A percentile compares a stretch with the other conserved stretches of the same genome.
phyloP scores from a whole-genome alignment of 257 asterid species.

The Vinca minor region DNA sequence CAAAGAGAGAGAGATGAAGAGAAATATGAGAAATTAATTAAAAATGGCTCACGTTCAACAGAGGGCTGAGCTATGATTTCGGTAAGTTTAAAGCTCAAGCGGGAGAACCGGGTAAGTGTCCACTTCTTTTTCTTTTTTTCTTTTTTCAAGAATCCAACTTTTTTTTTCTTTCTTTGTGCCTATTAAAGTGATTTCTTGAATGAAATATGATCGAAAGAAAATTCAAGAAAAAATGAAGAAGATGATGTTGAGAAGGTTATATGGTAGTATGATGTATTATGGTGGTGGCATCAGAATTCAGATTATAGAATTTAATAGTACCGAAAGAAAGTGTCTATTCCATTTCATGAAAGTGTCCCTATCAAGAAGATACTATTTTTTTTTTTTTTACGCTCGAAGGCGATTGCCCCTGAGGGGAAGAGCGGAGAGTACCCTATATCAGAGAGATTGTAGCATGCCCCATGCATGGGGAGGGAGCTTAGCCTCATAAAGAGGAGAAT shows the following conservation, averaged over 20 bases:
- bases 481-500: too few species aligned
- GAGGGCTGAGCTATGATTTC: constrained; percentile 41
- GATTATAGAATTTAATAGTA: too few species aligned
- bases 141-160: constrained; percentile 22
- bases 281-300: too few species aligned
- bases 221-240: not conserved
- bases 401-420: too few species aligned
- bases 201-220: not conserved
- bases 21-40: constrained; percentile 7
- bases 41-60: constrained; percentile 7
- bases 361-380: not conserved
- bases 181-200: not conserved
- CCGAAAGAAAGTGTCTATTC: too few species aligned
- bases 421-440: too few species aligned
- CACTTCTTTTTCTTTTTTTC: too few species aligned
- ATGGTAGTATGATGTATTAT: too few species aligned
- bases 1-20: constrained; percentile 4
- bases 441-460: too few species aligned
- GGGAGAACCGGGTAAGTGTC: constrained; percentile 39
- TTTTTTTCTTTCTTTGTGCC: not conserved
- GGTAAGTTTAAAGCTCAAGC: constrained; percentile 65
- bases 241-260: too few species aligned
- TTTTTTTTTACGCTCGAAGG: not conserved
- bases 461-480: too few species aligned
- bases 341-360: not conserved